Evolutionary conservation across 306 rosid species (phyloP), one percentile per base, ranked within the genome.

Genomic region (Glycine latifolia): DNA sequence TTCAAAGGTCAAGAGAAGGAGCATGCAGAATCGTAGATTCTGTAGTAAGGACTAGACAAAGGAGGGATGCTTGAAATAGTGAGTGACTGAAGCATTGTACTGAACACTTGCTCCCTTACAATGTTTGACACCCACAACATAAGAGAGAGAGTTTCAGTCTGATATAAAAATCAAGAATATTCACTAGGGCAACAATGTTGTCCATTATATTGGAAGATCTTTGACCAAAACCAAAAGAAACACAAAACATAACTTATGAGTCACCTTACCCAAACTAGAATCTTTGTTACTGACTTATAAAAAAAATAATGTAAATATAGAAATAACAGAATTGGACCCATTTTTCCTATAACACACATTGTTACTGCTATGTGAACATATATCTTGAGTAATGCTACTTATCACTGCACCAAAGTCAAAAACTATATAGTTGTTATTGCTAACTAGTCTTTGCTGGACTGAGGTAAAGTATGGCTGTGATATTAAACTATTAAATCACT

Each of bases 1-100:
- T 73, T 79, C 87, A 14, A 37, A 79, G 83, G 86, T 59, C 62
- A 52, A 46, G 35, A 62, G 4, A 37, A 50, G 66, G 79, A 61
- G 86, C 79, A 77, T 14, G 82, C 79, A 69, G 47, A 82, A 50
- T 68, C 56, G 39, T 16, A 9, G 56, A 69, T 69, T 69, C 56
- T 46, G 41, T 17, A 46, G 16, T 17, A 69, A 10, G 73, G 35
- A 43, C 12, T 9, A 67, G 35, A 67, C 12, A 4, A 67, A 68
- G 54, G 35, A 67, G 53, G 39, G 13, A 68, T 5, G 73, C 74
- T 47, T 69, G 39, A 69, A 46, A 9, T 43, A 67, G n/a, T 39
- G 50, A n/a, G 72, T 67, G 72, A 65, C 26, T 66, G 33, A 67
- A 39, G 7, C 72, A 41, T 15, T 41, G 9, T 43, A 16, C 49